Evolutionary conservation across 345 rosid species (phyloP).

Genomic region (Clausena lansium): DNA sequence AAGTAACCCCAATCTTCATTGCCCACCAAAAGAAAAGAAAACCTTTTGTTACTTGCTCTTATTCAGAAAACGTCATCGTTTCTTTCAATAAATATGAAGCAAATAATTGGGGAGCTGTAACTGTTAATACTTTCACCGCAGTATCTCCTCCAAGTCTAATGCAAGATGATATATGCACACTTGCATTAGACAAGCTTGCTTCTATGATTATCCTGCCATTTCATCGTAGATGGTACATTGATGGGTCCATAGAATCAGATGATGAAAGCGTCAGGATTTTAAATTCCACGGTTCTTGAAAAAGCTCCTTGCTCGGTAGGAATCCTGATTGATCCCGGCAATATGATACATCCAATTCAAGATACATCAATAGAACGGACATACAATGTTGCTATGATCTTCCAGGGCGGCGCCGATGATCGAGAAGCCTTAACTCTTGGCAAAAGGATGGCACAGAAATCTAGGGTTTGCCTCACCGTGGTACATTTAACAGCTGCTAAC

Average conservation of each 20-base stretch:
- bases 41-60: slow-evolving; percentile 3
- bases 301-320: slow-evolving; percentile 65
- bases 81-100: slow-evolving; percentile 19
- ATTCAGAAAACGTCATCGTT: slow-evolving; percentile 41
- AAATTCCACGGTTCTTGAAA: slow-evolving; percentile 43
- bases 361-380: background rate
- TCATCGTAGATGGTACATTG: slow-evolving; percentile 45
- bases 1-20: slow-evolving; percentile 44
- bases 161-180: slow-evolving; percentile 59
- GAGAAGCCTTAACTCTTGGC: slow-evolving; percentile 48
- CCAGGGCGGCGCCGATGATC: slow-evolving; percentile 63
- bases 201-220: slow-evolving; percentile 58
- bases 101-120: background rate
- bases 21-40: slow-evolving; percentile 41
- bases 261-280: slow-evolving; percentile 25
- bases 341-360: slow-evolving; percentile 4
- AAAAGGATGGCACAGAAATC: slow-evolving; percentile 44
- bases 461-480: slow-evolving; percentile 27
- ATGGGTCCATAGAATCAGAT: slow-evolving; percentile 34
- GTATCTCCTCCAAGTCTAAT: slow-evolving; percentile 37
- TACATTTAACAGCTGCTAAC: slow-evolving; percentile 17
- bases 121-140: slow-evolving; percentile 24
- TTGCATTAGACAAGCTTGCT: slow-evolving; percentile 45
- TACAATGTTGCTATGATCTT: slow-evolving; percentile 34
- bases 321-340: slow-evolving; percentile 36